phyloP scores from a whole-genome alignment of 352 stramenopile species.

The Thalassiosira livingstoniorum region DNA sequence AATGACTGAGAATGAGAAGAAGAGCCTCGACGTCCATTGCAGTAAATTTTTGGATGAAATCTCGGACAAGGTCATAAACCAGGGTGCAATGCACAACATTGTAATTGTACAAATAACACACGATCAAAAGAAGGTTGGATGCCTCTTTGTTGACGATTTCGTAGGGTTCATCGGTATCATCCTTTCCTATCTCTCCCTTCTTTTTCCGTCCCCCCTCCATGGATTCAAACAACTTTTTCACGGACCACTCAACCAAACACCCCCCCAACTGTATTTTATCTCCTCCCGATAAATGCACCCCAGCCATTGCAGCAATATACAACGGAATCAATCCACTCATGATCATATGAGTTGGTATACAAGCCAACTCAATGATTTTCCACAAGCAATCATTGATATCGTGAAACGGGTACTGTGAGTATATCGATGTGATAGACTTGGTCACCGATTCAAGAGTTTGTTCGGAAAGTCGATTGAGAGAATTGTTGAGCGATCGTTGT shows the following conservation, averaged over 20 bases:
- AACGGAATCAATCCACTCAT: constrained; percentile 83
- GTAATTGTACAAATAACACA: constrained; percentile 86
- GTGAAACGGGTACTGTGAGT: constrained; percentile 61
- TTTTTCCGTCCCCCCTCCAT: constrained; percentile 33
- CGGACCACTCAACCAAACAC: constrained; percentile 73
- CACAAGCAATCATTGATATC: constrained; percentile 78
- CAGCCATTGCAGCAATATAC: constrained; percentile 74
- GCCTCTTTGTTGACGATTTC: constrained; percentile 69
- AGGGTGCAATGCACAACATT: constrained; percentile 78
- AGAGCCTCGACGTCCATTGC: constrained; percentile 82
- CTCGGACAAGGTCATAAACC: constrained; percentile 80
- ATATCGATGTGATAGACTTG: constrained; percentile 68
- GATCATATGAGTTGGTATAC: constrained; percentile 64
- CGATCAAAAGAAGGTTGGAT: constrained; percentile 75
- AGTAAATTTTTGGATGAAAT: constrained; percentile 79
- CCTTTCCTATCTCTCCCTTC: constrained; percentile 1
- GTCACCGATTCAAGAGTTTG: constrained; percentile 80
- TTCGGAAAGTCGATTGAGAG: constrained; percentile 81
- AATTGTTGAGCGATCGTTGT: constrained; percentile 72
- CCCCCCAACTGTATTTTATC: constrained; percentile 79
- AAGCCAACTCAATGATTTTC: constrained; percentile 75
- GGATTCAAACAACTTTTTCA: constrained; percentile 63
- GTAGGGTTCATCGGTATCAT: constrained; percentile 37
- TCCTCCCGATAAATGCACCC: constrained; percentile 77
- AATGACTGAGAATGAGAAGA: constrained; percentile 79